Percentiles rank a stretch among this genome's conserved stretches.
Conservation (phyloP, 306 rosid genomes). For the Macrotyloma uniflorum region DNA sequence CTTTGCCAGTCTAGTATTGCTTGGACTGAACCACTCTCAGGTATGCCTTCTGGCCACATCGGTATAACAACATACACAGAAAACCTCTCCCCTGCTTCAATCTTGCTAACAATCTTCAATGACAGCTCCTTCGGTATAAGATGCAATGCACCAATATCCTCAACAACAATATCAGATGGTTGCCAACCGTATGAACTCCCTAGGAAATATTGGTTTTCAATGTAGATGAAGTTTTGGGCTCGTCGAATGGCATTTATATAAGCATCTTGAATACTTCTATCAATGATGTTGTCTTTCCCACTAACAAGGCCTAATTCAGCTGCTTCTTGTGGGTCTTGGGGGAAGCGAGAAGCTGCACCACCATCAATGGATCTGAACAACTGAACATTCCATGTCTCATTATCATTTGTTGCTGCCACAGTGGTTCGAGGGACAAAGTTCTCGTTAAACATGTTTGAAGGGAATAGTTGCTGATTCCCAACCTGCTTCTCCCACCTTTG, state of each 20-base stretch:
- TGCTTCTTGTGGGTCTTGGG: constrained; percentile 53
- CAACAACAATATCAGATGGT: constrained; percentile 54
- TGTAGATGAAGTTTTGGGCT: constrained; percentile 84
- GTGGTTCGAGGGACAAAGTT: constrained; percentile 38
- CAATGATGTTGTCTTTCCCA: constrained; percentile 75
- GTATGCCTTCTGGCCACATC: constrained; percentile 95
- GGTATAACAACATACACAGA: constrained; percentile 76
- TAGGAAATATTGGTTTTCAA: constrained; percentile 85
- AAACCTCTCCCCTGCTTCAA: constrained; percentile 78
- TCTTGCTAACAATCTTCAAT: constrained; percentile 81
- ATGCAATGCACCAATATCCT: constrained; percentile 75
- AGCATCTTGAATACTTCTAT: constrained; percentile 80
- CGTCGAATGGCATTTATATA: constrained; percentile 80
- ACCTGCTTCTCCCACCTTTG: constrained; percentile 81
- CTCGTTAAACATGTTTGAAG: constrained; percentile 38
- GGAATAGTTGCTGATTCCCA: constrained; percentile 46
- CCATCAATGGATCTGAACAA: constrained; percentile 84
- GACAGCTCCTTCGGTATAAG: constrained; percentile 82
- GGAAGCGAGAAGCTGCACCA: constrained; percentile 78
- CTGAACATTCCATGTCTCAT: constrained; percentile 75
- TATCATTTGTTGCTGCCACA: constrained; percentile 27
- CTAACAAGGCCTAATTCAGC: constrained; percentile 57
- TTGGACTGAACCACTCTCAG: constrained; percentile 82
- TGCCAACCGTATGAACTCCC: constrained; percentile 91
- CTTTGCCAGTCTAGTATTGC: constrained; percentile 90